Conservation (phyloP, 2,329 filamentous ascomycete genomes). For the Pestalotiopsis sp. region DNA sequence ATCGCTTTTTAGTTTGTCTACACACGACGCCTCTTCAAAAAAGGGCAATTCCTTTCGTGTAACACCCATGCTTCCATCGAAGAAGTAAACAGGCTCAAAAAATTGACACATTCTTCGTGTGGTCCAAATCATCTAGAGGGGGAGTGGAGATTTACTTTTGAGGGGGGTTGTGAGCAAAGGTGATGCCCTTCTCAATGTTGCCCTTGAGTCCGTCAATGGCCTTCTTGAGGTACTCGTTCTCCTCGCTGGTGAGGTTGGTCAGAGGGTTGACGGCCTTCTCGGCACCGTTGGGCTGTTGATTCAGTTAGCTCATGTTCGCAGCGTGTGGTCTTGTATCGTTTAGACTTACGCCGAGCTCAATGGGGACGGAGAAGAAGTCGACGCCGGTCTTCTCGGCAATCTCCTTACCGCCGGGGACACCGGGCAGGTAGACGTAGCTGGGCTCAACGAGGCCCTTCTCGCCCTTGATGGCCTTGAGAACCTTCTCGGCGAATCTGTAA, state of each 20-base stretch:
- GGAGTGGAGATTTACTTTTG: constrained; percentile 72
- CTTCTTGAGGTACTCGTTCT: constrained; percentile 83
- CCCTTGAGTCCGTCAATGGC: constrained; percentile 78
- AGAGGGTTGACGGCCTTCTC: constrained; percentile 86
- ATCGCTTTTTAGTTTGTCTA: constrained; percentile 24
- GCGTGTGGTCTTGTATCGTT: neutral
- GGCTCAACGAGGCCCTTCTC: constrained; percentile 94
- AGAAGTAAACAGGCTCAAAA: constrained; percentile 19
- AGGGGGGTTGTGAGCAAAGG: constrained; percentile 85
- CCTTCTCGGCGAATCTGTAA: constrained; percentile 87
- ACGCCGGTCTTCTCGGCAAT: constrained; percentile 81
- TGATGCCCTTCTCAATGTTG: constrained; percentile 93
- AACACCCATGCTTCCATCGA: constrained; percentile 19
- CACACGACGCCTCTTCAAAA: constrained; percentile 22
- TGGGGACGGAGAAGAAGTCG: constrained; percentile 95
- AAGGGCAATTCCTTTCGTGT: constrained; percentile 17
- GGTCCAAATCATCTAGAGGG: neutral
- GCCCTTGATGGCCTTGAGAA: constrained; percentile 85
- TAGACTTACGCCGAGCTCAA: constrained; percentile 87
- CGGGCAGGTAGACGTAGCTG: constrained; percentile 92
- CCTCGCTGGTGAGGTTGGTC: constrained; percentile 76
- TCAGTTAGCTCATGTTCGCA: constrained; percentile 19
- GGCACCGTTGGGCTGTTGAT: constrained; percentile 72
- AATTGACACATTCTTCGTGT: constrained; percentile 15
- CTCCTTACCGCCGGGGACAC: constrained; percentile 83